Conservation (phyloP, 176 grass and related monocot species). For the Tillandsia fasciculata region DNA sequence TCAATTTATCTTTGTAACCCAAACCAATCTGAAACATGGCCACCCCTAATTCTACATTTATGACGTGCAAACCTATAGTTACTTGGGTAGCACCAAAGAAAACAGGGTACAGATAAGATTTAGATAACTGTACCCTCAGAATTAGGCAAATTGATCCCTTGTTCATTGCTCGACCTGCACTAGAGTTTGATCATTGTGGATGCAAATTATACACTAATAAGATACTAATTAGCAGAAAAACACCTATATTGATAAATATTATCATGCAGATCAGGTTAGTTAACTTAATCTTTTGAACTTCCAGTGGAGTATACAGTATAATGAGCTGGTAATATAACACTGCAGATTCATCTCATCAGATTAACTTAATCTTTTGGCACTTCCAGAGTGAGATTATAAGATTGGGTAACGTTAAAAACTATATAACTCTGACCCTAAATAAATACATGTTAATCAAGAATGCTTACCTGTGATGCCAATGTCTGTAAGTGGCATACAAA, state of each 20-base stretch:
- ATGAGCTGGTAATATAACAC: background rate
- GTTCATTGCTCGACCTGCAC: slow-evolving; percentile 12
- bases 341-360: too few species aligned
- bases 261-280: too few species aligned
- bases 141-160: background rate
- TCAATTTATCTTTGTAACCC: too few species aligned
- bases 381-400: too few species aligned
- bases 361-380: too few species aligned
- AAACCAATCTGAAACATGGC: too few species aligned
- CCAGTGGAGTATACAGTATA: too few species aligned
- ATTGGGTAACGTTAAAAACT: too few species aligned
- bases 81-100: background rate
- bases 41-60: too few species aligned
- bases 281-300: too few species aligned
- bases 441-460: background rate
- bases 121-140: slow-evolving; percentile 8
- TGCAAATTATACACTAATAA: background rate
- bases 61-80: too few species aligned
- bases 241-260: too few species aligned
- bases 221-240: background rate
- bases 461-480: slow-evolving; percentile 13
- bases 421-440: background rate
- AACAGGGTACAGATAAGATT: background rate
- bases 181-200: slow-evolving; percentile 4
- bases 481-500: slow-evolving; percentile 22